Base-by-base conservation (phyloP, 1,284 basidiomycete genomes). In the Trichosporon ovoides region DNA sequence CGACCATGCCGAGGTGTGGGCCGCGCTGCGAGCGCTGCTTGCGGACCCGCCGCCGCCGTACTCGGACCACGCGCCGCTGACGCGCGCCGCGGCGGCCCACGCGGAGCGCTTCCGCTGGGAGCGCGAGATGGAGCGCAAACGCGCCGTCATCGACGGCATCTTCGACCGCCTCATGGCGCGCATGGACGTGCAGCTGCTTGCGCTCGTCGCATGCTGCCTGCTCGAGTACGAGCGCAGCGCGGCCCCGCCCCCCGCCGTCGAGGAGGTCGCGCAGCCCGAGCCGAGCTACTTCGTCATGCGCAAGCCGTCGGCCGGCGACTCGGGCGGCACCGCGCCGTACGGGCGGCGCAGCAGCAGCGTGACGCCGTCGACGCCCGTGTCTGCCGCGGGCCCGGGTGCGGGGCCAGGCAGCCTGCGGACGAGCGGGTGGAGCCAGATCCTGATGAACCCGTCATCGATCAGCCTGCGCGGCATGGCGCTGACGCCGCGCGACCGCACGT, bases 121-220 rank as follows among this genome's bases (percentile, higher is more conserved):
- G 43, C 55, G 64, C n/a, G 66, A 67, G 10, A 68, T 74, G 58
- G 69, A 65, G 24, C 57, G 71, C 18, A 70, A 71, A 51, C 66
- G 68, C 24, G 56, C 67, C 11, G 56, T 78, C 2, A 57, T 77
- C 9, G 70, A 76, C 57, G 56, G 40, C 58, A 91, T 88, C 59
- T 86, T 91, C 63, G 67, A 76, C 1, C 82, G 87, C 60, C 80
- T 90, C 34, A 81, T 83, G 7, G 80, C 79, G 22, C 79, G 80
- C 31, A 87, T 84, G 64, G 89, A 94, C 68, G 74, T 91, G 0
- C 89, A 93, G 68, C 86, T 91, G 80, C 80, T 94, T 3, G 88
- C 87, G 0, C 86, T 93, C 80, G 68, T 92, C 0, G 82, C 88
- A 0, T 81, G 85, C 49, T 72, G 91, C 18, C 77, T 92, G 3